These are phyloP conservation scores for Gamsiella multidivaricata DNA, from an alignment of 192 early-diverging fungal species.

Conservation along the genomic window DNA sequence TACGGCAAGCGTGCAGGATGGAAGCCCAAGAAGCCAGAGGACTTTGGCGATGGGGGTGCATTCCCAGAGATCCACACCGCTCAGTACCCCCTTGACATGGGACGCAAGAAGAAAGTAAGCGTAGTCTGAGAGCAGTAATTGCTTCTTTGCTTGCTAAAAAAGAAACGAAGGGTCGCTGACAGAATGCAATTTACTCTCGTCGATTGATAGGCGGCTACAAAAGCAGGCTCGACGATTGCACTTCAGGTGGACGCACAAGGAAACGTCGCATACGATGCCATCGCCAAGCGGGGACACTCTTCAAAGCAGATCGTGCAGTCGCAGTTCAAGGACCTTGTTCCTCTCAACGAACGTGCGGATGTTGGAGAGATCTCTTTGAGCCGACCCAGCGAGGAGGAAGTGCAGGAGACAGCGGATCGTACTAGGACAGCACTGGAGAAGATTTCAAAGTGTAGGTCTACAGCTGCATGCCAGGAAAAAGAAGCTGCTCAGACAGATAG, in stretches of 20 bases:
- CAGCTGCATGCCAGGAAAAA: no score
- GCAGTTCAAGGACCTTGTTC: constrained; percentile 83
- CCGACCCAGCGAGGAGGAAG: constrained; percentile 81
- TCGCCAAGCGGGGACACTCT: constrained; percentile 82
- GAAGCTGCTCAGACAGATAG: no score
- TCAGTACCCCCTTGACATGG: constrained; percentile 97
- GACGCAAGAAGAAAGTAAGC: constrained; percentile 74
- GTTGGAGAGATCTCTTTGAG: constrained; percentile 77
- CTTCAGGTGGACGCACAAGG: constrained; percentile 93
- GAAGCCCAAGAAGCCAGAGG: constrained; percentile 80
- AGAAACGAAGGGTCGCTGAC: neutral
- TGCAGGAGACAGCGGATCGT: constrained; percentile 85
- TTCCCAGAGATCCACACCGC: constrained; percentile 93
- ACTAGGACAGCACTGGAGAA: constrained; percentile 92
- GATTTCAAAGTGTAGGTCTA: constrained; percentile 71
- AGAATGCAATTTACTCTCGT: neutral
- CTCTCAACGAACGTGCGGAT: constrained; percentile 73
- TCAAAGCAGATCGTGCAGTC: constrained; percentile 83
- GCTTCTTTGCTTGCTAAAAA: neutral
- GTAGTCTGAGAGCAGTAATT: no score
- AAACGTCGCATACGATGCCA: constrained; percentile 88
- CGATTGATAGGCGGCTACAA: constrained; percentile 20
- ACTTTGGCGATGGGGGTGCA: constrained; percentile 98
- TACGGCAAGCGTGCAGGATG: constrained; percentile 86
- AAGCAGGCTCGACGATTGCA: constrained; percentile 75